A percentile compares a stretch with the other conserved stretches of the same genome.
Evolutionary conservation across 441 rosid species (phyloP).

Genomic region (Geranium incanum): DNA sequence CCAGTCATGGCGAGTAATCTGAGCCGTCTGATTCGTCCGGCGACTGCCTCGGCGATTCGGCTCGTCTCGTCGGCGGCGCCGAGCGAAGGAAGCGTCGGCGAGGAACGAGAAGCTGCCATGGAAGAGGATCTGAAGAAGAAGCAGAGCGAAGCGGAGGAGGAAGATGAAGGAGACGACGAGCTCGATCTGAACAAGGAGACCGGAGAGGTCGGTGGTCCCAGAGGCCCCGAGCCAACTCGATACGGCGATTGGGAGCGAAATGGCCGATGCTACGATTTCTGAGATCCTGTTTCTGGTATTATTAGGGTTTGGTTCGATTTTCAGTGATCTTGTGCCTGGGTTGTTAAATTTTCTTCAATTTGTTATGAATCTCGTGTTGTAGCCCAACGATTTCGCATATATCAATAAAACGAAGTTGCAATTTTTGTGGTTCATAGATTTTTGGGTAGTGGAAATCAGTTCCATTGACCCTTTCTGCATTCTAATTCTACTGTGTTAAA

Average conservation of each 20-base stretch:
- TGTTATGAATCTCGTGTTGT: neutral
- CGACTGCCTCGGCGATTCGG: neutral
- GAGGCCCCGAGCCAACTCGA: conserved; percentile 85
- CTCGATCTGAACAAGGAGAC: conserved; percentile 39
- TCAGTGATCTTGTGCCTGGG: neutral
- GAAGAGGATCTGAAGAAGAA: conserved; percentile 8
- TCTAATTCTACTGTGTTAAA: too few species aligned
- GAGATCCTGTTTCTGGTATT: neutral
- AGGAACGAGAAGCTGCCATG: neutral
- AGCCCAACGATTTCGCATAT: neutral
- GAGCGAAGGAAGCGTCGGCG: neutral
- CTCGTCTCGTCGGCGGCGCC: neutral
- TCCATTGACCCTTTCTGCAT: neutral
- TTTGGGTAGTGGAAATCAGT: neutral
- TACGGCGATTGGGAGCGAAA: conserved; percentile 90
- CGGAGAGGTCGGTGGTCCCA: conserved; percentile 79
- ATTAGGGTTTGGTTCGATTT: neutral
- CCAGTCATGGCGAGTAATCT: conserved; percentile 1
- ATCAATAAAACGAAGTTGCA: neutral
- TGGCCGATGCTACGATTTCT: conserved; percentile 87
- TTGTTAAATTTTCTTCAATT: neutral
- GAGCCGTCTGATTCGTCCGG: conserved; percentile 3
- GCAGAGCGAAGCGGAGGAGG: conserved; percentile 8
- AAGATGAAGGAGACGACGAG: conserved; percentile 22
- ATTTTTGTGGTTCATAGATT: too few species aligned